Base-by-base conservation (phyloP, 2,329 filamentous ascomycete species). In the Fusarium austroafricanum region DNA sequence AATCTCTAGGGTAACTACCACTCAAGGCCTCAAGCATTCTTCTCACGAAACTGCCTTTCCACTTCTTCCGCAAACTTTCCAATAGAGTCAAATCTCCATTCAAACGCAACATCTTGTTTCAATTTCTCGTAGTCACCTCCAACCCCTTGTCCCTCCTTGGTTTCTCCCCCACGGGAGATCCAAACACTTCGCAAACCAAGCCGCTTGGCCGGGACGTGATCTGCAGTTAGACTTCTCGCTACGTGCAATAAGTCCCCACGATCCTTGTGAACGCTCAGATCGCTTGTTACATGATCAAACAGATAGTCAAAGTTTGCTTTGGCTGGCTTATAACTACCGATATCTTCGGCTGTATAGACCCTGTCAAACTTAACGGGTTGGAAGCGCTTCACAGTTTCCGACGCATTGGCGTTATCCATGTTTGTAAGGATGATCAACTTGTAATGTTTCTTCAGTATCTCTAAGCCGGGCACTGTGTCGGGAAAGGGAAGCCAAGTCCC, bases 141-240 rank as follows among this genome's bases (percentile, higher is more conserved):
- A 3, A 60, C 40, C 10, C 62, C 62, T 15, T 53, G 46, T 3
- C 42, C n/a, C 20, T 55, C 47, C 10, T 46, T 55, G 14, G 17
- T 66, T 7, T 55, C 44, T 0, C 62, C 61, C 1, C 62, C 61
- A 4, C 61, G 35, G 14, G 55, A 61, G 4, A 66, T 56, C 49
- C 61, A 62, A 15, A 66, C 55, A 10, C 61, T 66, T 6, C 23
- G 38, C 1, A 66, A 14, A 2, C 44, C 49, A 6, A 61, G 18
- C 26, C 28, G 12, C 18, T 66, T 66, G 1, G 61, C 61, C 2
- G 61, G 54, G 3, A 65, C 38, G 17, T 66, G 62, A 37, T 65
- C 62, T 10, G 62, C 61, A 20, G 40, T 66, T 20, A 65, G 29
- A 18, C 62, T 66, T 50, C 61, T 65, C 10, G 62, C 61, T 7